Evolutionary conservation across 2,329 filamentous ascomycete species (phyloP), one percentile per base, ranked within the genome.

Genomic region (Fusarium nodosum): DNA sequence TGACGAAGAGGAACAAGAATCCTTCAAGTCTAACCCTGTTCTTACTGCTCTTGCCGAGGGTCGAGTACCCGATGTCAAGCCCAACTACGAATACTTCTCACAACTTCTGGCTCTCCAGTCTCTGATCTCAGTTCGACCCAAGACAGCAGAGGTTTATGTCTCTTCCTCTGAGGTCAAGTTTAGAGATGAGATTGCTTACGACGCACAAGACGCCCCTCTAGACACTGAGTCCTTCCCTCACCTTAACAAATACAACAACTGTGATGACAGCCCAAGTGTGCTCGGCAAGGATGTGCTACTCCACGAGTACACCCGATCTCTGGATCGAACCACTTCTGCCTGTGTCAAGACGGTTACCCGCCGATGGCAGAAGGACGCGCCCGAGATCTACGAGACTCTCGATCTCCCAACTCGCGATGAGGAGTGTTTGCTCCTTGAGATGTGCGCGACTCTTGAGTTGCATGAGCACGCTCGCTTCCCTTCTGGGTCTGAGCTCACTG

Each of bases 21-120:
- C 87, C 10, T 88, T 90, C 81, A 90, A 90, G 78, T 85, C 87
- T 60, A 88, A 91, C 76, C 83, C 87, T 5, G 87, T 90, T n/a
- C 80, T 91, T 64, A 85, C 84, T 59, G 88, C 88, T 11, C 82
- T 91, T 34, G 84, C 87, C 11, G 84, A 89, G 71, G 83, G 83
- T 24, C 81, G 84, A 30, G 81, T 89, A 39, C 87, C 87, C 2
- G 84, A 86, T 30, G 86, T 88, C 71, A 83, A 84, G 69, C 86
- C 86, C 48, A 89, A 89, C 77, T 89, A 88, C 69, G 85, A 88
- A 60, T 89, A 89, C 77, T 89, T 88, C 72, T 82, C 83, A 13
- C 83, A 86, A 73, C 84, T 89, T 7, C 77, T 89, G 20, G 82
- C 80, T 20, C 81, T 86, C 46, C 86, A 88, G 75, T 82, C 83